Evolutionary conservation across 1,284 basidiomycete species (phyloP).

Genomic region (Chiua sp.): DNA sequence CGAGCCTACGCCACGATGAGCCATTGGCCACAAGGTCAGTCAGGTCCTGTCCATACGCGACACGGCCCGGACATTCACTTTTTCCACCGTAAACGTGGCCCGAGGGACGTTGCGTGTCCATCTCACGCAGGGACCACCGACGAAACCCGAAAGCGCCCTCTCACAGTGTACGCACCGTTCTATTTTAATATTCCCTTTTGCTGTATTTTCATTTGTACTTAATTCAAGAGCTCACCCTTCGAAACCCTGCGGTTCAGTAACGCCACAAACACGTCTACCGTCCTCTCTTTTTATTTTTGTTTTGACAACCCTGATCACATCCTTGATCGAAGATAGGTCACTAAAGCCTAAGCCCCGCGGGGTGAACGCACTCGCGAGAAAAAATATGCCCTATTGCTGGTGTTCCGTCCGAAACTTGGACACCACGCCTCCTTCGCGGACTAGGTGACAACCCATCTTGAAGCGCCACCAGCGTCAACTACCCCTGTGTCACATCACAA

Average conservation of each 20-base stretch:
- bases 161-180: not conserved
- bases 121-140: not conserved
- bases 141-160: not conserved
- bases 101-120: not conserved
- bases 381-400: not conserved
- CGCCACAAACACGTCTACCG: not conserved
- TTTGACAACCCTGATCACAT: not conserved
- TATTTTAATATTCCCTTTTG: not conserved
- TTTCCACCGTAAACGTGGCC: not conserved
- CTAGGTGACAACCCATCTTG: conserved; percentile 1
- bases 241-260: no score
- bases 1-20: not conserved
- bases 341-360: not conserved
- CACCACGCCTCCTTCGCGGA: conserved; percentile 17
- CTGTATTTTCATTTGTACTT: not conserved
- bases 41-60: not conserved
- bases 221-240: not conserved
- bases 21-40: not conserved
- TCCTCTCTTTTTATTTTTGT: not conserved
- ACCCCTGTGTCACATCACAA: conserved; percentile 4
- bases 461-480: conserved; percentile 15
- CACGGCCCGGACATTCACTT: not conserved
- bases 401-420: not conserved
- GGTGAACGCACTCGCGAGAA: not conserved
- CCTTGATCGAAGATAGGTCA: not conserved